Evolutionary conservation across 192 early-diverging fungal genomes (phyloP).

Genomic region (Funneliformis geosporum): DNA sequence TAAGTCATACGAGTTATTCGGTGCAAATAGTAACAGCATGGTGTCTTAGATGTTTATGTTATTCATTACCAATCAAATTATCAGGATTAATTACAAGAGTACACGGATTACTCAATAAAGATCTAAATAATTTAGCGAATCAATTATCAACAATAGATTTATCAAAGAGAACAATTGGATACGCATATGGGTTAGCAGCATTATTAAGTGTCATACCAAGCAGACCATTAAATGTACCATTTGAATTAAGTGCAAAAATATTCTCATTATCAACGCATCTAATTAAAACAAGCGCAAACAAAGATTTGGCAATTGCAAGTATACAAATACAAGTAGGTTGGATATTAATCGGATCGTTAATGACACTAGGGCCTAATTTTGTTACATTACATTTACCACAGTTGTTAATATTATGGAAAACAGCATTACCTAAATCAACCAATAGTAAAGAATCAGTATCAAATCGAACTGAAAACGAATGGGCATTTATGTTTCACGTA

Average conservation of each 20-base stretch:
- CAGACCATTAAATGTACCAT: slow-evolving; percentile 69
- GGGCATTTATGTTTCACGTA: slow-evolving; percentile 57
- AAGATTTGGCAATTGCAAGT: slow-evolving; percentile 60
- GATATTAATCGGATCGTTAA: slow-evolving; percentile 73
- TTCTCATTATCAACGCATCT: slow-evolving; percentile 77
- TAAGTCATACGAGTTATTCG: slow-evolving; percentile 66
- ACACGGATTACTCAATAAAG: slow-evolving; percentile 71
- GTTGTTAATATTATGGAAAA: slow-evolving; percentile 78
- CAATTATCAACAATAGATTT: slow-evolving; percentile 45
- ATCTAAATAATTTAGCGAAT: slow-evolving; percentile 60
- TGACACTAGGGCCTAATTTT: slow-evolving; percentile 80
- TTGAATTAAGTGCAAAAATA: slow-evolving; percentile 77
- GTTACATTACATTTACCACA: slow-evolving; percentile 78
- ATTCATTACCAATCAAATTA: slow-evolving; percentile 64
- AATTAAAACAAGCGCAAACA: slow-evolving; percentile 60
- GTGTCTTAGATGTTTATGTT: slow-evolving; percentile 69
- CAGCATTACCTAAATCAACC: slow-evolving; percentile 69
- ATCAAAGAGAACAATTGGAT: slow-evolving; percentile 58
- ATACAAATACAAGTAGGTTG: slow-evolving; percentile 75
- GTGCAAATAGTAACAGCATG: slow-evolving; percentile 76
- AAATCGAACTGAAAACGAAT: slow-evolving; percentile 62
- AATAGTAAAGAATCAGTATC: slow-evolving; percentile 60
- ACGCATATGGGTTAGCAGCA: slow-evolving; percentile 65
- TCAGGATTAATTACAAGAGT: slow-evolving; percentile 65
- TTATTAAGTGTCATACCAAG: slow-evolving; percentile 69